Base-by-base conservation (phyloP, 2,329 filamentous ascomycete genomes). In the Chlorencoelia australis region DNA sequence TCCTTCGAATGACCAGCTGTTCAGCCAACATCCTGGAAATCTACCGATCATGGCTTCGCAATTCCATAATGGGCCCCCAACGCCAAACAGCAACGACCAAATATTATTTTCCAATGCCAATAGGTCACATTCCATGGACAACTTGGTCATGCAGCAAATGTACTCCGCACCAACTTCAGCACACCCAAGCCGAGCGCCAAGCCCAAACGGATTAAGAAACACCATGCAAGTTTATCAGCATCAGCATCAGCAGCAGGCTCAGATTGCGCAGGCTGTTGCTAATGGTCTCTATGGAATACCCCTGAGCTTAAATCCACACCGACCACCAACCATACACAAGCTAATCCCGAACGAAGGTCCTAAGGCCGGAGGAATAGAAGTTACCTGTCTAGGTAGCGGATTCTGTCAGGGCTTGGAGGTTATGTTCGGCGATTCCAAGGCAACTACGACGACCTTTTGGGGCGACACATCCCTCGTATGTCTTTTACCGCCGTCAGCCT, bases 311-410 rank as follows among this genome's bases (percentile, higher is more conserved):
- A 65, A 65, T 32, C 64, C 67, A 28, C 62, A 68, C n/a, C 62
- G 69, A 19, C 65, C 71, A 2, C 73, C 79, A 1, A 71, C 73
- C 13, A 89, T 93, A 15, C 79, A 85, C 55, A 89, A 88, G 56
- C 70, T 94, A 43, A 84, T 91, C 22, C 87, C 88, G 0, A 72
- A 71, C 19, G 83, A 93, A 57, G 87, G 87, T 0, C 83, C 87
- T 5, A 83, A 79, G 40, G 75, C 75, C 22, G 87, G 87, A 41
- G 87, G 87, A 27, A 87, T 85, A 35, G 87, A 95, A 57, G 85
- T 94, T 3, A 89, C 84, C 0, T 73, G 91, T 38, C 66, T 94
- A 7, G 87, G 88, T 13, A 82, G 78, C 45, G 76, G 79, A 10
- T 94, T 94, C 56, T 79, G 77, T 45, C 79, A 82, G 59, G 76